Conservation (phyloP, 2,329 filamentous ascomycete genomes). For the Sporothrix pallida region DNA sequence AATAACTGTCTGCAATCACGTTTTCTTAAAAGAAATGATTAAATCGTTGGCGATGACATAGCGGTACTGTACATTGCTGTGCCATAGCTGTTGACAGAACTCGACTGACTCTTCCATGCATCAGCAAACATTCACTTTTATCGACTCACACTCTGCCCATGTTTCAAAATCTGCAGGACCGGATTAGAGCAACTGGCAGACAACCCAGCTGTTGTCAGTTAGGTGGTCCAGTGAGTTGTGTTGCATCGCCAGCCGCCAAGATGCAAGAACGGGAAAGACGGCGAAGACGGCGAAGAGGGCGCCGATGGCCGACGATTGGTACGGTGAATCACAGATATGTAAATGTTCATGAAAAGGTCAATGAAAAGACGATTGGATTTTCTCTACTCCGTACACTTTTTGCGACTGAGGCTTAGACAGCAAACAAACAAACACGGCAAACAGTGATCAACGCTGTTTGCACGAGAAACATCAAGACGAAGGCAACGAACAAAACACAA, state of each 20-base stretch:
- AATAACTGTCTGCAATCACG: neutral
- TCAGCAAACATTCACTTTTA: neutral
- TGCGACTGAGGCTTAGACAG: too few relatives aligned
- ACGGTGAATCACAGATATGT: neutral
- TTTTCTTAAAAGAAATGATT: neutral
- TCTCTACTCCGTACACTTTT: neutral
- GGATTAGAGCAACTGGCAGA: neutral
- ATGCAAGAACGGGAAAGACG: neutral
- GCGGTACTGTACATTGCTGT: neutral
- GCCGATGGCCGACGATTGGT: neutral
- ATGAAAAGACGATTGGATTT: neutral
- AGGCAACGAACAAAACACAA: neutral
- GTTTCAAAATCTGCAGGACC: neutral
- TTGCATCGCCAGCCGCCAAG: slow-evolving; percentile 1
- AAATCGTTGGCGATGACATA: neutral
- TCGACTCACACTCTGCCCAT: neutral
- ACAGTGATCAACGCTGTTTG: neutral
- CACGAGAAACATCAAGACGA: neutral
- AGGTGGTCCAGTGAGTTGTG: neutral
- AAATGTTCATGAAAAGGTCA: neutral
- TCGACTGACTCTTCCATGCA: neutral
- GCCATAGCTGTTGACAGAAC: neutral
- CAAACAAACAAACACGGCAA: neutral
- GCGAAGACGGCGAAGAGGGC: too few relatives aligned
- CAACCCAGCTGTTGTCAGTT: neutral